Conservation (phyloP, 352 stramenopile species). For the Phytophthora podocarpi region DNA sequence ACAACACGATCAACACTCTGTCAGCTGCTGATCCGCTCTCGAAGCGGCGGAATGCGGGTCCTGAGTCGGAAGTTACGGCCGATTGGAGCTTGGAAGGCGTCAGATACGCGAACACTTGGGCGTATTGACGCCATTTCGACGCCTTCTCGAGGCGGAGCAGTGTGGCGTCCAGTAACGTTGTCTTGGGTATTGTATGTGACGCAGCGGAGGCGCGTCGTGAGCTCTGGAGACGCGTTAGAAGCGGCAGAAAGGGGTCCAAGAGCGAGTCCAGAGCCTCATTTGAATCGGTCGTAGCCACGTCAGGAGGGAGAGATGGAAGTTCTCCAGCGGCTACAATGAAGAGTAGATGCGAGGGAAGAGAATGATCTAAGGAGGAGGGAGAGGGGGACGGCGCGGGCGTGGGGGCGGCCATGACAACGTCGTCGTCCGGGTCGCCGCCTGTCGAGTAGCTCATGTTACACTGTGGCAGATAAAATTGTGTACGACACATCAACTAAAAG, state of each 20-base stretch:
- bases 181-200: background rate
- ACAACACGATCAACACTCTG: slow-evolving; percentile 44
- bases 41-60: slow-evolving; percentile 54
- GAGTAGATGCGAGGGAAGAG: slow-evolving; percentile 17
- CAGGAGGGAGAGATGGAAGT: slow-evolving; percentile 22
- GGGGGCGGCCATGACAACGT: slow-evolving; percentile 21
- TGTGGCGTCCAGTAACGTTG: slow-evolving; percentile 21
- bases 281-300: slow-evolving; percentile 4
- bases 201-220: slow-evolving; percentile 13
- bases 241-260: slow-evolving; percentile 49
- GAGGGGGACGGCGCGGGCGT: background rate
- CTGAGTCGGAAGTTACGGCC: slow-evolving; percentile 1
- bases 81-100: slow-evolving; percentile 33
- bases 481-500: too few species aligned
- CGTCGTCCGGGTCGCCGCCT: slow-evolving; percentile 10
- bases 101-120: slow-evolving; percentile 37
- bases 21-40: slow-evolving; percentile 41
- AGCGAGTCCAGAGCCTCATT: slow-evolving; percentile 22
- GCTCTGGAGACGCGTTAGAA: slow-evolving; percentile 54
- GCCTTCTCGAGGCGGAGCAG: slow-evolving; percentile 45
- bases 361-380: background rate
- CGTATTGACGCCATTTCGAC: slow-evolving; percentile 53
- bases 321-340: slow-evolving; percentile 29
- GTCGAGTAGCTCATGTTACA: too few species aligned
- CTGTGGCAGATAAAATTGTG: too few species aligned